These are phyloP conservation scores for Amauroascus verrucosus DNA, from an alignment of 2,329 filamentous ascomycete genomes.

Conservation along the genomic window DNA sequence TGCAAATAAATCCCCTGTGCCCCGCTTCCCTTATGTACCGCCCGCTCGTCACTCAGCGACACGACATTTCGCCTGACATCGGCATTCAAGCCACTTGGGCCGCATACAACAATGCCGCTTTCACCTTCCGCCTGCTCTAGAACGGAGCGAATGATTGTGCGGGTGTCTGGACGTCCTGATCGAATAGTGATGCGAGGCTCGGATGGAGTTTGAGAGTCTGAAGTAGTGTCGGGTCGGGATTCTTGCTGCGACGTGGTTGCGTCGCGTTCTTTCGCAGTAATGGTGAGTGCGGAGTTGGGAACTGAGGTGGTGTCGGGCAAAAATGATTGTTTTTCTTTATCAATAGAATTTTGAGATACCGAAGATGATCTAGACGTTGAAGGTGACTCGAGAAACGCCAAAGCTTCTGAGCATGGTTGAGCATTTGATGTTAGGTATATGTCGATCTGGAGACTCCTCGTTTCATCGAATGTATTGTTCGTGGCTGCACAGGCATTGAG, in stretches of 20 bases:
- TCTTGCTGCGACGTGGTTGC: slow-evolving; percentile 12
- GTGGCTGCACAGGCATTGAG: slow-evolving; percentile 29
- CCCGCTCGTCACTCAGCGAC: slow-evolving; percentile 52
- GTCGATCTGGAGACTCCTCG: slow-evolving; percentile 41
- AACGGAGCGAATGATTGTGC: slow-evolving; percentile 43
- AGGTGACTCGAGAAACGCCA: not conserved
- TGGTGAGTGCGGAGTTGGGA: not conserved
- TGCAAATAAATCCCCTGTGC: slow-evolving; percentile 55
- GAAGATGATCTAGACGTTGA: slow-evolving; percentile 2
- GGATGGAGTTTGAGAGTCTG: slow-evolving; percentile 16
- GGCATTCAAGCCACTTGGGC: slow-evolving; percentile 46
- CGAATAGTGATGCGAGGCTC: slow-evolving; percentile 28
- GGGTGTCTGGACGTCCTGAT: slow-evolving; percentile 44
- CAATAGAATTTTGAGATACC: not conserved
- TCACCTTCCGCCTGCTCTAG: slow-evolving; percentile 53
- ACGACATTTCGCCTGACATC: slow-evolving; percentile 47
- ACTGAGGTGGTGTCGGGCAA: not conserved
- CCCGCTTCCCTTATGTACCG: slow-evolving; percentile 56
- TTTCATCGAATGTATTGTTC: slow-evolving; percentile 22
- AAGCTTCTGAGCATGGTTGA: slow-evolving; percentile 13
- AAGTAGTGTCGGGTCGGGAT: slow-evolving; percentile 14
- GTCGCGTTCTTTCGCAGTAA: not conserved
- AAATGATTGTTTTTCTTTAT: not conserved
- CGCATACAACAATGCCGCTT: slow-evolving; percentile 53
- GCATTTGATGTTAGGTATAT: slow-evolving; percentile 48